Base-by-base conservation (phyloP, 306 rosid genomes). In the Malus sieversii region DNA sequence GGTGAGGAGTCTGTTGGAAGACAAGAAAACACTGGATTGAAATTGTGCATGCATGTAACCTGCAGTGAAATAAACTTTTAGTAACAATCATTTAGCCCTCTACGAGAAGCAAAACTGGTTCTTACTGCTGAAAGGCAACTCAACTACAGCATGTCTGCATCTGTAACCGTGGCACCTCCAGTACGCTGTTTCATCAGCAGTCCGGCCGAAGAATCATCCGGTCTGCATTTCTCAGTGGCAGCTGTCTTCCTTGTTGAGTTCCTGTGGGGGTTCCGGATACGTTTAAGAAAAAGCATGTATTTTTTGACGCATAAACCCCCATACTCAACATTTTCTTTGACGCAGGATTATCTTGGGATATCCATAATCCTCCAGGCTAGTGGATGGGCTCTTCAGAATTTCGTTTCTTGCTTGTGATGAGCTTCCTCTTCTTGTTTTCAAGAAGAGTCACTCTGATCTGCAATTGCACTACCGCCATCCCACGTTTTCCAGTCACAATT, bases 241-340 rank as follows among this genome's bases (percentile, higher is more conserved):
- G 67, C 78, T 58, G 35, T 70, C 48, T 44, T 77, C 81, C 85
- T 30, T 80, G 97, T 89, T 87, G 96, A 90, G 97, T 84, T 83
- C 57, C 74, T 73, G 81, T 70, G 92, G 98, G 92, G 88, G 83
- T 85, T 81, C 91, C 83, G 71, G 93, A 88, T 84, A 82, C 70
- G 80, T 68, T 81, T 83, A 82, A 81, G 88, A 80, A 77, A 83
- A 85, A 79, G 75, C 86, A 79, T 84, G 80, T 75, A 74, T 83
- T 82, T 86, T 88, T 78, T 88, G 85, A 83, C 83, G 88, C 90
- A 78, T 86, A 87, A 73, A 77, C 87, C 97, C 90, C 99, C 97
- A 84, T 88, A 85, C 91, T 93, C 98, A 92, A 88, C 93, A 91
- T 96, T 92, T 92, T 96, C 92, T 92, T 92, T 96, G 98, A 84